Conservation (phyloP, 2,329 filamentous ascomycete species). For the Cytospora schulzeri region DNA sequence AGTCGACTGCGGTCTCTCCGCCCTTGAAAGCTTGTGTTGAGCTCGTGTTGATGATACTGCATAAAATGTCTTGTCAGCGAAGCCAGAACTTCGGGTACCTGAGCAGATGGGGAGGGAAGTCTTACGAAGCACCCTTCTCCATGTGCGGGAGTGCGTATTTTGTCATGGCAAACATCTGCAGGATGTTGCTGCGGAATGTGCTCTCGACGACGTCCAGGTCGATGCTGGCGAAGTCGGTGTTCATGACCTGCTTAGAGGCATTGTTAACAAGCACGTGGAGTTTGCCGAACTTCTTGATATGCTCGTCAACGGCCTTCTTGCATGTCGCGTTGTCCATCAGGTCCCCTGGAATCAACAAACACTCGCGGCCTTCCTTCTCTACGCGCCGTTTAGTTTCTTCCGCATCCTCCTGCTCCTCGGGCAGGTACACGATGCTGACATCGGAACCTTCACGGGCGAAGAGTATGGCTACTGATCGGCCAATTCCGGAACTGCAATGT, state of each 20-base stretch:
- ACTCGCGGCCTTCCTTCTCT: constrained; percentile 51
- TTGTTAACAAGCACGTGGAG: constrained; percentile 61
- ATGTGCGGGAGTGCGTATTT: constrained; percentile 60
- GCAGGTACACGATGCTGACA: constrained; percentile 57
- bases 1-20: constrained; percentile 54
- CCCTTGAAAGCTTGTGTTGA: constrained; percentile 58
- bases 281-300: constrained; percentile 50
- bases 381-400: constrained; percentile 55
- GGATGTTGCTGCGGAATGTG: constrained; percentile 59
- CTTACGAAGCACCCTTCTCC: constrained; percentile 49
- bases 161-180: constrained; percentile 61
- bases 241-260: constrained; percentile 58
- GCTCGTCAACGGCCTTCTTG: constrained; percentile 52
- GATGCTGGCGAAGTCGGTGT: constrained; percentile 54
- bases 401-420: constrained; percentile 58
- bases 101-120: constrained; percentile 14
- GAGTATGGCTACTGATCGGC: constrained; percentile 55
- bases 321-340: constrained; percentile 54
- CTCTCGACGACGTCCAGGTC: constrained; percentile 57
- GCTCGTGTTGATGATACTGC: constrained; percentile 58
- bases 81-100: not conserved
- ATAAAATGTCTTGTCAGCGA: not conserved
- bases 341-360: constrained; percentile 50
- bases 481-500: constrained; percentile 51
- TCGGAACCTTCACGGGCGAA: constrained; percentile 62